phyloP scores from a whole-genome alignment of 345 rosid species.

The Anastatica hierochuntica region DNA sequence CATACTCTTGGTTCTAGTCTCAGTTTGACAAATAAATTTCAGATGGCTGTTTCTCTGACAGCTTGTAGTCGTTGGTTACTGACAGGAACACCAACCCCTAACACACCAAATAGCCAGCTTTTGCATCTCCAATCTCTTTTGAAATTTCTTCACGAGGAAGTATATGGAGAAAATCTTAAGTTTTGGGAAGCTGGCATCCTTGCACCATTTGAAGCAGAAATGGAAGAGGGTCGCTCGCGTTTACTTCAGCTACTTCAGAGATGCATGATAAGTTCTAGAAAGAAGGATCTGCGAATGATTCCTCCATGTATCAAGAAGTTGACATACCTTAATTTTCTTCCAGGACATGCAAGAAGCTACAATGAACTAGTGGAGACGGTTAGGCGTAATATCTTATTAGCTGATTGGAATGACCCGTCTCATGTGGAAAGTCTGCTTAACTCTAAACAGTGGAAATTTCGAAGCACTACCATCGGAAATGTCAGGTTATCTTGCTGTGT shows the following conservation, averaged over 20 bases:
- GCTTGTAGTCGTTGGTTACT: conserved; percentile 86
- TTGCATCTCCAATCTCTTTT: conserved; percentile 86
- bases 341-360: conserved; percentile 83
- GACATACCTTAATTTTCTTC: conserved; percentile 56
- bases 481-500: conserved; percentile 94
- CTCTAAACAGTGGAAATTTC: conserved; percentile 90
- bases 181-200: conserved; percentile 88
- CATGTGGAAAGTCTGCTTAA: conserved; percentile 95
- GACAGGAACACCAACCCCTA: conserved; percentile 95
- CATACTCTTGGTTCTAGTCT: conserved; percentile 97
- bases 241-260: conserved; percentile 64
- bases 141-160: conserved; percentile 88
- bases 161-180: conserved; percentile 70
- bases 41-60: conserved; percentile 80
- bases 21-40: conserved; percentile 83
- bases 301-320: conserved; percentile 91
- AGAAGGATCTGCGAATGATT: conserved; percentile 71
- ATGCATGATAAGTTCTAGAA: conserved; percentile 94
- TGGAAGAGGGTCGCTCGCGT: conserved; percentile 81
- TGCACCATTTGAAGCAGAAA: conserved; percentile 82
- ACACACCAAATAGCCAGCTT: conserved; percentile 76
- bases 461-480: conserved; percentile 60
- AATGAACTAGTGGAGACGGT: conserved; percentile 92
- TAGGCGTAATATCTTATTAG: conserved; percentile 78
- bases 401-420: conserved; percentile 99